Evolutionary conservation across 2,329 filamentous ascomycete species (phyloP), one percentile per base, ranked within the genome.

Genomic region (Hymenoscyphus scutula): DNA sequence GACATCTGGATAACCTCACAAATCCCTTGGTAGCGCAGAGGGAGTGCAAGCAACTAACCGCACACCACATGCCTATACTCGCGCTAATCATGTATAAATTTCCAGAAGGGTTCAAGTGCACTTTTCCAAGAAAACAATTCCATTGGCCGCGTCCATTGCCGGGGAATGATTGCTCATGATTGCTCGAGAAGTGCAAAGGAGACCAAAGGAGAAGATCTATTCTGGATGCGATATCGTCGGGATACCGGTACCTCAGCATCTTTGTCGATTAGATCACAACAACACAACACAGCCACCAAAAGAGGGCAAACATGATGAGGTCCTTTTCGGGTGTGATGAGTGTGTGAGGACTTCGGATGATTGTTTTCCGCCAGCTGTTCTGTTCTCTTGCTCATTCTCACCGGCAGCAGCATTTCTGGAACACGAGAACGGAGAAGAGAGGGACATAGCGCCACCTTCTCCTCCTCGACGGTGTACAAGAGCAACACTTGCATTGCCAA

Each of bases 251-350:
- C n/a, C n/a, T 19, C 19, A 37, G 11, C 7, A 56, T 25, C 54
- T 23, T n/a, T n/a, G 30, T 34, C 6, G 17, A 56, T 37, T 10
- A 54, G 30, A 30, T 8, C 32, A 32, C 54, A 25, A 37, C 60
- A 37, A 63, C 68, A 66, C 62, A 64, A 64, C 67, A n/a, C n/a
- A n/a, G n/a, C n/a, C n/a, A n/a, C 67, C 64, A 58, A 38, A 2
- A 58, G 41, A 61, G 59, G 41, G 66, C 66, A 69, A 69, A 69
- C 66, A 59, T 54, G 56, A 58, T 60, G 61, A 56, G 62, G 64
- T n/a, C n/a, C n/a, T 64, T 62, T 57, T 56, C 38, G 62, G 59
- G 59, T 62, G 53, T 59, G 64, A 60, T 41, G 48, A 19, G 37
- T 29, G 57, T 53, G 61, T 59, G 61, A 51, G 32, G n/a, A 54